These are phyloP conservation scores for Pichia californica DNA, from an alignment of 805 yeast genomes.

Conservation along the genomic window DNA sequence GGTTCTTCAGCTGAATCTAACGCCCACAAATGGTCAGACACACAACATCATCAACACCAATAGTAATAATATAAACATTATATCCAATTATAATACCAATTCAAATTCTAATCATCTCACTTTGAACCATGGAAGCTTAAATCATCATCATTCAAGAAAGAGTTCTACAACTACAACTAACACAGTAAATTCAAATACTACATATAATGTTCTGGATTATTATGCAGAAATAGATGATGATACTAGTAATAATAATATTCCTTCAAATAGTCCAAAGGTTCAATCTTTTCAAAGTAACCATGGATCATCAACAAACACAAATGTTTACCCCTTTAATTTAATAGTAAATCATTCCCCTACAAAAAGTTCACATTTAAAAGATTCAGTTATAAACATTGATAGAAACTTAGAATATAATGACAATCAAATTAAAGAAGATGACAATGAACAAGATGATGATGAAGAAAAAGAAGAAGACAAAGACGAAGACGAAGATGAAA, in stretches of 20 bases:
- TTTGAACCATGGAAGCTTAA: no score
- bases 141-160: constrained; percentile 2
- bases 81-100: no score
- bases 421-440: not conserved
- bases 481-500: not conserved
- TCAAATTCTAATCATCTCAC: no score
- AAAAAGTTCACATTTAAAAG: constrained; percentile 2
- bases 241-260: no score
- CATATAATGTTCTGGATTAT: constrained; percentile 5
- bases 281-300: no score
- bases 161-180: constrained; percentile 1
- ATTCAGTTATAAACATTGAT: not conserved
- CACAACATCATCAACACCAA: no score
- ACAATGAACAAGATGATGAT: not conserved
- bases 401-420: no score
- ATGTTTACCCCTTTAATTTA: not conserved
- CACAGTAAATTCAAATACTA: constrained; percentile 2
- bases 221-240: constrained; percentile 4
- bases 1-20: not conserved
- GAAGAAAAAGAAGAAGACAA: not conserved
- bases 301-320: not conserved
- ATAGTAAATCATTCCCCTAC: not conserved
- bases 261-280: no score
- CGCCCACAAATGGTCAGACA: no score
- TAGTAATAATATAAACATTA: no score